Base-by-base conservation (phyloP, 306 rosid species). In the Dicorynia guianensis region DNA sequence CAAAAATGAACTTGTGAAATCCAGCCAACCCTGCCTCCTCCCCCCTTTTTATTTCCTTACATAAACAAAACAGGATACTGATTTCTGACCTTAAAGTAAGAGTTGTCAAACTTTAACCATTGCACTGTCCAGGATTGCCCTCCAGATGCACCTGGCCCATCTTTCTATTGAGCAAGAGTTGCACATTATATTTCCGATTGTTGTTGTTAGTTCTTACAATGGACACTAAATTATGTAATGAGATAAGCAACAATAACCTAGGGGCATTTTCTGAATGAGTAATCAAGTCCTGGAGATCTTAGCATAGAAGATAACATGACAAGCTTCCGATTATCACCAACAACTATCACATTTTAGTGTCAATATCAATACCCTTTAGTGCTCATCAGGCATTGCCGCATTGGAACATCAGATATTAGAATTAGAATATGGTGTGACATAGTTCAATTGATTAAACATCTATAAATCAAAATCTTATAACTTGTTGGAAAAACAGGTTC, bases 81-180 rank as follows among this genome's bases (percentile, higher is more conserved):
- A 71, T 33, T 67, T 52, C 78, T 30, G 69, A 95, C 99, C 99
- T 86, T 96, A 83, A 92, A 96, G 87, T 92, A 96, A 35, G 94
- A 90, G 81, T 96, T 96, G 76, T 96, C 96, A 79, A 96, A 96
- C 87, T 96, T 96, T 88, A 96, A 81, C 99, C 98, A 96, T 73
- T 90, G 85, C 63, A 10, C 91, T 0, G 99, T 96, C 99, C 98
- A 96, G 62, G 99, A 96, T 72, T 96, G 98, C 69, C 99, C 99
- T 67, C 99, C 99, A 20, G 99, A 96, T 60, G 96, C 97, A 79
- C 99, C 99, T 0, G 99, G 99, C 50, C 98, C 98, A 13, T 88
- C 89, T 89, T 96, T 96, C 99, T 96, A 93, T 75, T 19, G 71
- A 67, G 39, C 20, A 72, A 77, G 33, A 64, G 58, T 79, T 63